phyloP scores from a whole-genome alignment of 352 stramenopile species.

The Globisporangium alternatum region DNA sequence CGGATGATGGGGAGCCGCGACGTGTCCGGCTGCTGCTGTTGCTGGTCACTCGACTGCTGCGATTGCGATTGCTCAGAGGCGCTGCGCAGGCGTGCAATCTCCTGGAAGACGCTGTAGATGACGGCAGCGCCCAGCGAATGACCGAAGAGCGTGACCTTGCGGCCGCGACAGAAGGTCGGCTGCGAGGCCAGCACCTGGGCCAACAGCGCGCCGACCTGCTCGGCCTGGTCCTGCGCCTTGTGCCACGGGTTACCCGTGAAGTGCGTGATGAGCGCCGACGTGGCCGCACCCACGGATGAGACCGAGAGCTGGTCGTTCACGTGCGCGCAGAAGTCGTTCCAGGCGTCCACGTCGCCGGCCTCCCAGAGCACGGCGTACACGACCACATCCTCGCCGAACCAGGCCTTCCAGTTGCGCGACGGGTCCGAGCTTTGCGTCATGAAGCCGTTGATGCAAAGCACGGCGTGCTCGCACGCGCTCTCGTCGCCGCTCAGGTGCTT shows the following conservation, averaged over 20 bases:
- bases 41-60: neutral
- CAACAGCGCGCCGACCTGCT: slow-evolving; percentile 71
- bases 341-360: slow-evolving; percentile 62
- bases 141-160: slow-evolving; percentile 68
- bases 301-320: slow-evolving; percentile 59
- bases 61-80: slow-evolving; percentile 4
- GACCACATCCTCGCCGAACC: slow-evolving; percentile 36
- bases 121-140: slow-evolving; percentile 77
- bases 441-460: slow-evolving; percentile 85
- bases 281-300: slow-evolving; percentile 29
- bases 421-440: slow-evolving; percentile 81
- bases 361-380: slow-evolving; percentile 81
- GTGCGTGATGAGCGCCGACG: slow-evolving; percentile 61
- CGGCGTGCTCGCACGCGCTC: slow-evolving; percentile 45
- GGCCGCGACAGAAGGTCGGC: slow-evolving; percentile 45
- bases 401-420: slow-evolving; percentile 56
- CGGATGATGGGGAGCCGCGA: neutral
- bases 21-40: neutral
- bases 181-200: slow-evolving; percentile 57
- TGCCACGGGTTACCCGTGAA: slow-evolving; percentile 85
- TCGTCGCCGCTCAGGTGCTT: slow-evolving; percentile 66
- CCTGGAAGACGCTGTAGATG: slow-evolving; percentile 69
- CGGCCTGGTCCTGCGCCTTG: slow-evolving; percentile 75
- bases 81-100: slow-evolving; percentile 46
- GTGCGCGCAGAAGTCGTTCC: slow-evolving; percentile 79